phyloP scores from a whole-genome alignment of 176 grass and related monocot species.

The Oryza brachyantha region DNA sequence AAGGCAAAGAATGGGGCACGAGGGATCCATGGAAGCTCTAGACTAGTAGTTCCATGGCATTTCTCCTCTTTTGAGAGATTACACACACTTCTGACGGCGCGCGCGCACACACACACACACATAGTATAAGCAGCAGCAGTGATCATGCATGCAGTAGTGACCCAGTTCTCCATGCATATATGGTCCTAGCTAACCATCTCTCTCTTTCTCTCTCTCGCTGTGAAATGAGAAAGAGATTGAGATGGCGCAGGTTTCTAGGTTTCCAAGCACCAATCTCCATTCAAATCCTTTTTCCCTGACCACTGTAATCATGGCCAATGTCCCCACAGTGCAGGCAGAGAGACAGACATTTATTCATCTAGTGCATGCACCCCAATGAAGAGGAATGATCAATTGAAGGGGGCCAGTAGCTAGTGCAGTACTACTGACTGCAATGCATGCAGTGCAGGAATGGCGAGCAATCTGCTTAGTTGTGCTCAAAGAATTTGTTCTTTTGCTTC shows the following conservation, averaged over 20 bases:
- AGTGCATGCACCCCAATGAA: constrained; percentile 32
- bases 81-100: constrained; percentile 6
- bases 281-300: constrained; percentile 49
- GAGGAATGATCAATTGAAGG: constrained; percentile 20
- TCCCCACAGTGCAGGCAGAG: constrained; percentile 52
- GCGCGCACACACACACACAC: no score
- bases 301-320: constrained; percentile 45
- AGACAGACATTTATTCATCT: constrained; percentile 34
- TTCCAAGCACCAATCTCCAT: constrained; percentile 60
- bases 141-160: constrained; percentile 21
- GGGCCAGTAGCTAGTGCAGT: background rate
- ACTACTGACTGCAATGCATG: background rate
- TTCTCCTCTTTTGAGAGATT: constrained; percentile 57
- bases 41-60: constrained; percentile 29
- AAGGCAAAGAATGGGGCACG: constrained; percentile 15
- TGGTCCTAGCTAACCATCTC: background rate
- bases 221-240: background rate
- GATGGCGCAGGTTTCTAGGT: constrained; percentile 47
- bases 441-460: constrained; percentile 33
- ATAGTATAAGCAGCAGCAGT: background rate
- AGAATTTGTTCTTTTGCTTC: constrained; percentile 60
- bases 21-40: constrained; percentile 23
- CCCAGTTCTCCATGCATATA: constrained; percentile 35
- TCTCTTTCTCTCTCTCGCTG: background rate
- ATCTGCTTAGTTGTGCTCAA: constrained; percentile 74